Evolutionary conservation across 2,329 filamentous ascomycete genomes (phyloP), one percentile per base, ranked within the genome.

Genomic region (Ophidiomyces ophidiicola): DNA sequence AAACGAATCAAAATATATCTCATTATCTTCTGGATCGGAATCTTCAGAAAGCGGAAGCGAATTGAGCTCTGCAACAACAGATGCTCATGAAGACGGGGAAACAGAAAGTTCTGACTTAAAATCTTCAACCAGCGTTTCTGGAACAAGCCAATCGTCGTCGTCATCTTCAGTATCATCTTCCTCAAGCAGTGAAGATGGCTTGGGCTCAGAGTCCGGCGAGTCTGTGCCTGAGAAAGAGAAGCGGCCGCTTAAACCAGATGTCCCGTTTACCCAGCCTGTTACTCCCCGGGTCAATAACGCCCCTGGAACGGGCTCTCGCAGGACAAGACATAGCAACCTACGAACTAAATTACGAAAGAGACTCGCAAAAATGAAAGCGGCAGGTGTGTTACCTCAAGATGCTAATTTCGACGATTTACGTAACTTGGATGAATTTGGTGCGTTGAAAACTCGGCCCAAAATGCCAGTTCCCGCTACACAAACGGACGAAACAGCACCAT

Each of bases 321-420:
- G 53, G 12, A 81, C 77, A 0, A 67, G 67, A 36, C 58, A 59
- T 17, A 69, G 74, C 44, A 81, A 81, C 46, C 50, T 58, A 20
- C 66, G 77, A 26, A 66, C 66, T 28, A 68, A 67, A 41, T 57
- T 69, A 37, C 56, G 62, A 26, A 68, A 68, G 41, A 60, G 61
- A 41, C 57, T 80, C 7, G 57, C 59, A 3, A 62, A 64, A 41
- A 59, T 79, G 5, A 74, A 78, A 48, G 54, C 63, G 12, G 55
- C 66, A n/a, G 73, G 71, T 1, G 51, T 68, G 8, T 55, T 80
- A 6, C 66, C 66, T 14, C 46, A 58, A 18, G 54, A 66, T 41
- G 74, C 74, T 4, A 68, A 66, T 35, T 62, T 72, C 29, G 52
- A 57, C 7, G 69, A 74, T 40, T 55, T 78, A 31, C 53, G 51